Evolutionary conservation across 805 yeast species (phyloP).

Genomic region (Ogataea naganishii): DNA sequence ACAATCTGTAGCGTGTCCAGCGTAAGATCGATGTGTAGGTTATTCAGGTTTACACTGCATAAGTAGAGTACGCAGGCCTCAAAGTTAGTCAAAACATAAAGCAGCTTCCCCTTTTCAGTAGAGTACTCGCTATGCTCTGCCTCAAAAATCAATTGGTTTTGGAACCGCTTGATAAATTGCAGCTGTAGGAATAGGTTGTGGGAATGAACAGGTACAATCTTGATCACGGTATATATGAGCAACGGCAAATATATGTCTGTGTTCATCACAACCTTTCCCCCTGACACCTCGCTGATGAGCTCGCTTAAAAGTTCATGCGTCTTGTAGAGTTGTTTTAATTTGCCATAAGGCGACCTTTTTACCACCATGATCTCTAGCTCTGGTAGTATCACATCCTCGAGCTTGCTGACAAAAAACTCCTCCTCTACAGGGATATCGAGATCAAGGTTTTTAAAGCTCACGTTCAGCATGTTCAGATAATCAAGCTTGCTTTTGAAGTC

Average conservation of each 20-base stretch:
- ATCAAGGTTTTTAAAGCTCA: constrained; percentile 19
- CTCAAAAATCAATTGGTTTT: constrained; percentile 19
- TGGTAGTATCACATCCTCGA: constrained; percentile 18
- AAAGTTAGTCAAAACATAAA: constrained; percentile 26
- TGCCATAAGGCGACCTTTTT: constrained; percentile 25
- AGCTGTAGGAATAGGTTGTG: constrained; percentile 22
- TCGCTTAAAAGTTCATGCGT: constrained; percentile 21
- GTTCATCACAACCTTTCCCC: constrained; percentile 12
- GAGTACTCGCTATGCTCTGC: constrained; percentile 11
- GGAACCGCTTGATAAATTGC: constrained; percentile 24
- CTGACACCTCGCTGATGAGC: constrained; percentile 13
- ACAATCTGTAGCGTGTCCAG: constrained; percentile 5
- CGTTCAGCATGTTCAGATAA: constrained; percentile 14
- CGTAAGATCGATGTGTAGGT: constrained; percentile 16
- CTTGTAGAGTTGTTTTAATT: constrained; percentile 20
- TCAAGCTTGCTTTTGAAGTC: constrained; percentile 19
- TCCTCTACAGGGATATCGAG: constrained; percentile 18
- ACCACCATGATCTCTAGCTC: constrained; percentile 23
- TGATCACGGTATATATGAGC: constrained; percentile 23
- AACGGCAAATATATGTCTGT: constrained; percentile 27
- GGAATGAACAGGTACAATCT: constrained; percentile 18
- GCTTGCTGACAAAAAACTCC: constrained; percentile 11
- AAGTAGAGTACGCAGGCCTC: constrained; percentile 27
- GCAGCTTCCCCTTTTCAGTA: constrained; percentile 22
- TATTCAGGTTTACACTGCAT: constrained; percentile 22